phyloP scores from a whole-genome alignment of 352 stramenopile species.

The Pythium rhizo-oryzae region DNA sequence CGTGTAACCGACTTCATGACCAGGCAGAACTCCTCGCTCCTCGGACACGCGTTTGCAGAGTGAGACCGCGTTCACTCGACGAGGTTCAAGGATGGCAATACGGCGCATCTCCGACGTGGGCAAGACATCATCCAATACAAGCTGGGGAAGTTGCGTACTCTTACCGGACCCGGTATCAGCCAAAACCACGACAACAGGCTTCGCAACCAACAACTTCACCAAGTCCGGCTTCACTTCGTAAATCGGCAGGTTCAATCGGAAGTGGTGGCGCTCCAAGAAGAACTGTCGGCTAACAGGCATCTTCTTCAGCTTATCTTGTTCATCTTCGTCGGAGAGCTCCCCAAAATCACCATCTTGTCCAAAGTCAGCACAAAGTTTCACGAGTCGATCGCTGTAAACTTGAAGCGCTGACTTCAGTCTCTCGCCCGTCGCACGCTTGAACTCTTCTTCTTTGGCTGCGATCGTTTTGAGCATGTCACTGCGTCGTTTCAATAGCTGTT shows the following conservation, averaged over 20 bases:
- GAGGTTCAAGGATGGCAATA: constrained; percentile 30
- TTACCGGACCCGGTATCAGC: constrained; percentile 38
- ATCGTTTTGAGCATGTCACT: constrained; percentile 6
- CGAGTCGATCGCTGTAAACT: constrained; percentile 10
- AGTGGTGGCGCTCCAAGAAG: constrained; percentile 21
- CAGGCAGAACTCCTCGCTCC: constrained; percentile 18
- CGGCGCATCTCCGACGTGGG: constrained; percentile 1
- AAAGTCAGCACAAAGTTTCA: not conserved
- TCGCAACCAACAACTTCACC: constrained; percentile 4
- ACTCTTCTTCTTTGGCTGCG: constrained; percentile 9
- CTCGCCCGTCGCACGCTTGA: not conserved
- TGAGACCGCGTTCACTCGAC: constrained; percentile 30
- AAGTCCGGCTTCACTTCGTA: constrained; percentile 27
- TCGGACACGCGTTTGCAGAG: constrained; percentile 23
- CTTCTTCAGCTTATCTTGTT: not conserved
- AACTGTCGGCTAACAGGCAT: constrained; percentile 10
- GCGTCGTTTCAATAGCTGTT: not conserved
- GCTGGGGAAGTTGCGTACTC: constrained; percentile 33
- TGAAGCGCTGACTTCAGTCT: constrained; percentile 8
- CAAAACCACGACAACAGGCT: constrained; percentile 24
- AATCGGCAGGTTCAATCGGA: constrained; percentile 20
- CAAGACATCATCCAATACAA: constrained; percentile 32
- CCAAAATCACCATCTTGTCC: not conserved
- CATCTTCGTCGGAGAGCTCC: not conserved
- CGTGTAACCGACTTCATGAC: constrained; percentile 30